phyloP scores from a whole-genome alignment of 305 asterid genomes.

The Solanum hybrid region DNA sequence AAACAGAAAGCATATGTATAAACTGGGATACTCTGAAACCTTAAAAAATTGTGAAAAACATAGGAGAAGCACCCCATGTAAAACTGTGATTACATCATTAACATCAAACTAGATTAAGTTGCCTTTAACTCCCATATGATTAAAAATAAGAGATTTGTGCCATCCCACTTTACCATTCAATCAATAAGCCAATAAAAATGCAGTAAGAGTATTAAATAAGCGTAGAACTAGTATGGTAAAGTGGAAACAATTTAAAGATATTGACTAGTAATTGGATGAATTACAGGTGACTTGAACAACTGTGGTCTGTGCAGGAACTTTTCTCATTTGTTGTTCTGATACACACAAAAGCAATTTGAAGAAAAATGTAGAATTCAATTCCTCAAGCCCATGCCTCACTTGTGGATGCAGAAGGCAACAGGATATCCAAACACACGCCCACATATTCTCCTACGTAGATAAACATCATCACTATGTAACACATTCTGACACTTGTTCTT shows the following conservation, averaged over 20 bases:
- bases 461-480: neutral
- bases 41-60: neutral
- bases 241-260: neutral
- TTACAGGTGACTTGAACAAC: neutral
- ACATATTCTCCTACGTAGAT: neutral
- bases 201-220: neutral
- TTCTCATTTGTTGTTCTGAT: neutral
- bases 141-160: neutral
- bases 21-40: neutral
- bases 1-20: neutral
- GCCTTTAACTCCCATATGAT: neutral
- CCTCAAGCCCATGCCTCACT: neutral
- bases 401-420: neutral
- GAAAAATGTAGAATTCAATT: neutral
- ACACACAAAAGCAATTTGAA: neutral
- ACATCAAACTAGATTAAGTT: neutral
- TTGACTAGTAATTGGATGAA: neutral
- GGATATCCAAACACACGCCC: neutral
- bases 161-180: neutral
- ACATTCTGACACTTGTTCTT: neutral
- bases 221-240: neutral
- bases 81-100: neutral
- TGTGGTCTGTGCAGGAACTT: neutral
- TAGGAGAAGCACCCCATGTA: neutral
- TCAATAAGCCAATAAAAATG: neutral